phyloP scores from a whole-genome alignment of 306 rosid genomes.

The Lupinus albus region DNA sequence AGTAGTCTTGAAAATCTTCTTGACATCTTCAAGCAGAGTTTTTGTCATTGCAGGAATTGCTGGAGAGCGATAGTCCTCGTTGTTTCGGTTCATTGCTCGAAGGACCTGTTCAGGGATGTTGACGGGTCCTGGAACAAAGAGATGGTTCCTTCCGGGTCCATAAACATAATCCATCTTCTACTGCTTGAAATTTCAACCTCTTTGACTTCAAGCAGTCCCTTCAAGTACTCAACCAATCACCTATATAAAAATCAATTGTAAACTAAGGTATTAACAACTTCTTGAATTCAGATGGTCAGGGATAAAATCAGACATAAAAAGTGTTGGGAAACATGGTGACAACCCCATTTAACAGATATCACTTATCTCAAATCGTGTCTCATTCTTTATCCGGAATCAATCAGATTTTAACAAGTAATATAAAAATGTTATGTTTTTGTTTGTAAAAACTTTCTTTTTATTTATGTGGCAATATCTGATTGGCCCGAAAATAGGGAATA shows the following conservation, averaged over 20 bases:
- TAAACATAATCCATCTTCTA: slow-evolving; percentile 74
- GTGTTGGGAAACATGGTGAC: too few species aligned
- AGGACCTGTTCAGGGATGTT: slow-evolving; percentile 91
- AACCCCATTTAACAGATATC: background rate
- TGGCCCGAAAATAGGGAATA: too few species aligned
- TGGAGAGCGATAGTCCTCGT: slow-evolving; percentile 97
- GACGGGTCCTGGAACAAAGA: slow-evolving; percentile 98
- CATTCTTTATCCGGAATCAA: too few species aligned
- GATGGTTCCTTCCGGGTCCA: slow-evolving; percentile 96
- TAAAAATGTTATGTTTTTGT: too few species aligned
- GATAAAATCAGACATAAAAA: too few species aligned
- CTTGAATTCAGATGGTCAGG: background rate
- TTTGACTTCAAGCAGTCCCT: slow-evolving; percentile 28
- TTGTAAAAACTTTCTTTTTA: too few species aligned
- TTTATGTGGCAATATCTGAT: too few species aligned
- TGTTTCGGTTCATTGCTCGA: slow-evolving; percentile 94
- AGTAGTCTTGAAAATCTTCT: slow-evolving; percentile 93
- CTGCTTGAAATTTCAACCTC: slow-evolving; percentile 45
- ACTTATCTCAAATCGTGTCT: too few species aligned
- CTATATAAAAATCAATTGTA: slow-evolving; percentile 26
- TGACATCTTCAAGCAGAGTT: slow-evolving; percentile 82
- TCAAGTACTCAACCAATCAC: slow-evolving; percentile 39
- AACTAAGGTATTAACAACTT: slow-evolving; percentile 10
- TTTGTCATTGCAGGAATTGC: slow-evolving; percentile 93
- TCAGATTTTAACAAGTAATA: too few species aligned